Percentiles rank a stretch among this genome's conserved stretches.
Conservation (phyloP, 140 eudicot species). For the Cichorium intybus region DNA sequence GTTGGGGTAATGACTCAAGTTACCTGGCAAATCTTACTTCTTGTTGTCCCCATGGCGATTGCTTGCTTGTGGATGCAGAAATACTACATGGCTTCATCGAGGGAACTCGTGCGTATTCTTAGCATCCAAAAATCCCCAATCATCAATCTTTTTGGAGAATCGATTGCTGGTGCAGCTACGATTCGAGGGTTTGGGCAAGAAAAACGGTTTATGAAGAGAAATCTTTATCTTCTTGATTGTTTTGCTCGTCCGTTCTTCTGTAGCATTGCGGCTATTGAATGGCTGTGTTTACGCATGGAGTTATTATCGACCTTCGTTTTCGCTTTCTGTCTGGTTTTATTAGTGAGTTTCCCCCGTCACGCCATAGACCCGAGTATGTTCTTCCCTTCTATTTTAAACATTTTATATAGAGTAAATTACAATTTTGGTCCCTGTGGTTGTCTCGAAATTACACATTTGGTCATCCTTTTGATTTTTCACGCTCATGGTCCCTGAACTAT, state of each 20-base stretch:
- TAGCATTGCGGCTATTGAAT: conserved; percentile 93
- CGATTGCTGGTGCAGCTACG: conserved; percentile 96
- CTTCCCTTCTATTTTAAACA: background rate
- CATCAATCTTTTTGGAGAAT: conserved; percentile 86
- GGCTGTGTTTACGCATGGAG: conserved; percentile 99
- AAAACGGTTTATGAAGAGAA: conserved; percentile 93
- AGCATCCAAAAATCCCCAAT: conserved; percentile 97
- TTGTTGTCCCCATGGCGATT: conserved; percentile 90
- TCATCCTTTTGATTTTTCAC: too few species aligned
- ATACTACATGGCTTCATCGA: conserved; percentile 97
- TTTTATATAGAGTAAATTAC: too few species aligned
- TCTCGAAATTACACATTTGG: too few species aligned
- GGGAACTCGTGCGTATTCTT: conserved; percentile 89
- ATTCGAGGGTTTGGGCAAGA: conserved; percentile 98
- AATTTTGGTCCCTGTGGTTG: too few species aligned
- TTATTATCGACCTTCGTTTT: conserved; percentile 85
- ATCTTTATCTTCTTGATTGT: conserved; percentile 86
- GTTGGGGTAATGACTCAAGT: conserved; percentile 87
- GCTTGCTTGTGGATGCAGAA: conserved; percentile 99
- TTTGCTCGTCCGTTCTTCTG: conserved; percentile 91
- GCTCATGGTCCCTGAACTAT: too few species aligned
- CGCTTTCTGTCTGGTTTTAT: conserved; percentile 84
- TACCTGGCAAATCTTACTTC: conserved; percentile 89
- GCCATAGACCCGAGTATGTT: conserved; percentile 92
- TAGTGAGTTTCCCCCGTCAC: conserved; percentile 94